Base-by-base conservation (phyloP, 202 grass and related monocot species). In the Musa balbisiana region DNA sequence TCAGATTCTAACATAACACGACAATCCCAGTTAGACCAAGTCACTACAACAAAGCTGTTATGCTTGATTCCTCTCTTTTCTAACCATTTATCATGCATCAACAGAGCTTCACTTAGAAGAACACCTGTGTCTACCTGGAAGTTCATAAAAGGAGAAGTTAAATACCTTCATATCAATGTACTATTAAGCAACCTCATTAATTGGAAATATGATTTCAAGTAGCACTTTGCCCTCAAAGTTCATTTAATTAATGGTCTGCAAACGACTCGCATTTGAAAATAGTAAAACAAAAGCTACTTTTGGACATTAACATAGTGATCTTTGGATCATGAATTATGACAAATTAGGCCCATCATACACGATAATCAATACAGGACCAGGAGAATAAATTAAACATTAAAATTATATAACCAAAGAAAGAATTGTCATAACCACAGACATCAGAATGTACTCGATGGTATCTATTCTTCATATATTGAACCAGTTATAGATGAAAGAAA, bases 21-120 rank as follows among this genome's bases (percentile, higher is more conserved):
- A 54, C 95, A 98, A 84, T 98, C 95, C 95, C 95, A 98, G 73
- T 98, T 88, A 84, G 87, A 89, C 95, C 95, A 98, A 73, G 95
- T 98, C 63, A 94, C 95, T 68, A 98, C 87, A 77, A 87, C 95
- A 87, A 98, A 98, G 58, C 88, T 98, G 78, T 80, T 98, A 79
- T 94, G 84, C 74, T 98, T 98, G 63, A 98, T 94, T 72, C 95
- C 95, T 83, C 92, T 98, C 51, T 98, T 89, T 74, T 98, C 95
- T 60, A 98, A 82, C 95, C 95, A 98, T 73, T 98, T 98, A 75
- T 98, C 95, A 82, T 98, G 95, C 95, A 98, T 98, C 60, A 98
- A 79, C 64, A 98, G 84, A 73, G 95, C 95, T 86, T 98, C 95
- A 83, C 91, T 91, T 69, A 98, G 72, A 73, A 91, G 87, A 50